Conservation (phyloP, 2,329 filamentous ascomycete genomes). For the Claviceps fusiformis region DNA sequence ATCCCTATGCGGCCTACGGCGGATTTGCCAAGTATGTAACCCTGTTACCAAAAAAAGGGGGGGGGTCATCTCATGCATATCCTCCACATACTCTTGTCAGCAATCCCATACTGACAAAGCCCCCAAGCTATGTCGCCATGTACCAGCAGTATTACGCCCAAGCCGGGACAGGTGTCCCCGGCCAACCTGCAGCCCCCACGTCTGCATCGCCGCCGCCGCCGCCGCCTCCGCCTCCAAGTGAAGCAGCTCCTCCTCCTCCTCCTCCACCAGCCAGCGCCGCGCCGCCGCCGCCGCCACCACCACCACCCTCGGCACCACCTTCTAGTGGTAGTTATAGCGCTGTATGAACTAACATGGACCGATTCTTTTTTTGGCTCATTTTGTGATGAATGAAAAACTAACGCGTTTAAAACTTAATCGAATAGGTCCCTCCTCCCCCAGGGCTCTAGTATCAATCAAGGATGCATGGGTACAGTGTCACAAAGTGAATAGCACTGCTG, state of each 20-base stretch:
- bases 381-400: neutral
- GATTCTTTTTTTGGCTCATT: neutral
- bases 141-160: constrained; percentile 58
- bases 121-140: constrained; percentile 47
- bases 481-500: constrained; percentile 2
- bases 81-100: neutral
- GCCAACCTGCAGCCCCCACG: constrained; percentile 31
- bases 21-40: constrained; percentile 60
- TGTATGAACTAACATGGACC: constrained; percentile 32
- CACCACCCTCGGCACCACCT: constrained; percentile 32
- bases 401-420: neutral
- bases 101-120: constrained; percentile 10
- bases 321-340: constrained; percentile 49
- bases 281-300: constrained; percentile 42
- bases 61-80: neutral
- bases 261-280: constrained; percentile 29
- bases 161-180: constrained; percentile 23
- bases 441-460: constrained; percentile 27
- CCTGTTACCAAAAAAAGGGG: neutral
- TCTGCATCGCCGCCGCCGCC: constrained; percentile 45
- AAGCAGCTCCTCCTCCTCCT: constrained; percentile 47
- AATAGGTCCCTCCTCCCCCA: constrained; percentile 42
- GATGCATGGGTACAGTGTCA: constrained; percentile 1
- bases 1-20: constrained; percentile 84
- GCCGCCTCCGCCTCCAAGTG: constrained; percentile 41